phyloP scores from a whole-genome alignment of 306 rosid genomes.

The Spatholobus suberectus region DNA sequence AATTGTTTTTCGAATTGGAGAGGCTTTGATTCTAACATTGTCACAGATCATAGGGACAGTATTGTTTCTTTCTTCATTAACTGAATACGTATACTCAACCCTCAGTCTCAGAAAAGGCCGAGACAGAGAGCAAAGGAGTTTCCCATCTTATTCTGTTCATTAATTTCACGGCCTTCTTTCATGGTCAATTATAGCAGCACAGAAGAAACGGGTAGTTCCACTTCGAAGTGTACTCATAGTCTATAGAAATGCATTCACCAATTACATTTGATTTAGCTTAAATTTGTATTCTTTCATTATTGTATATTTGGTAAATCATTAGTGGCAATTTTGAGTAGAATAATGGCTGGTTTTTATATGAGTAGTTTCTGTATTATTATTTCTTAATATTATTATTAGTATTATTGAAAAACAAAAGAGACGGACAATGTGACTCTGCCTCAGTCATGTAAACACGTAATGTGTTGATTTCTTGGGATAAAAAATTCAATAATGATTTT shows the following conservation, averaged over 20 bases:
- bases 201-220: slow-evolving; percentile 39
- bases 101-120: slow-evolving; percentile 42
- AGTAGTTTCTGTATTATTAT: slow-evolving; percentile 23
- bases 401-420: too few species aligned
- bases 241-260: slow-evolving; percentile 50
- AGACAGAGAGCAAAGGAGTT: slow-evolving; percentile 49
- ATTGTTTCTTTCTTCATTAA: slow-evolving; percentile 48
- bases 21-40: slow-evolving; percentile 49
- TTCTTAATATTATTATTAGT: background rate
- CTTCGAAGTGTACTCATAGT: slow-evolving; percentile 42
- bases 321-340: slow-evolving; percentile 64
- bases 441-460: too few species aligned
- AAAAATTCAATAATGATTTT: too few species aligned
- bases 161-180: slow-evolving; percentile 48
- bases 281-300: slow-evolving; percentile 60
- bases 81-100: slow-evolving; percentile 49
- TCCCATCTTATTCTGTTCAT: slow-evolving; percentile 47
- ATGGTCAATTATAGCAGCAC: slow-evolving; percentile 47
- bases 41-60: slow-evolving; percentile 28
- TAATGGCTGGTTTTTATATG: slow-evolving; percentile 43
- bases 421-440: too few species aligned
- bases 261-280: slow-evolving; percentile 49
- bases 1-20: slow-evolving; percentile 43
- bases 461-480: too few species aligned
- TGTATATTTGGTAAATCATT: slow-evolving; percentile 56